Evolutionary conservation across 352 stramenopile species (phyloP).

Genomic region (Globisporangium acanthophoron): DNA sequence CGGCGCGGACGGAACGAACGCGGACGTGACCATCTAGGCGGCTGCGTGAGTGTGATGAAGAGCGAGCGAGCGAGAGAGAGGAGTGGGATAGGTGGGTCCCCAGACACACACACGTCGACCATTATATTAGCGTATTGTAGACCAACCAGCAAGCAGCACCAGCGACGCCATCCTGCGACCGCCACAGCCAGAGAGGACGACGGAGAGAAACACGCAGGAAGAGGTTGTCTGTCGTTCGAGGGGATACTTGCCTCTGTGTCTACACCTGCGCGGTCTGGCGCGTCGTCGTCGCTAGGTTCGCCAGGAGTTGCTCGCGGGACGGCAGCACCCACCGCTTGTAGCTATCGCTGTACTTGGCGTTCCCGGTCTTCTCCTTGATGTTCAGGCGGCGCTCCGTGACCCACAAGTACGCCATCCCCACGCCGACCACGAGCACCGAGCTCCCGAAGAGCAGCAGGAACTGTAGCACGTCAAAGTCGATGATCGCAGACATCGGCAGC

Average conservation of each 20-base stretch:
- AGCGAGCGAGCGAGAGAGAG: background rate
- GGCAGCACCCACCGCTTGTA: conserved; percentile 64
- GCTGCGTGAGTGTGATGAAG: background rate
- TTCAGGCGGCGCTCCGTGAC: conserved; percentile 41
- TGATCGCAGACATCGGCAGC: conserved; percentile 29
- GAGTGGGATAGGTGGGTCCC: background rate
- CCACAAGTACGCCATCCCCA: conserved; percentile 38
- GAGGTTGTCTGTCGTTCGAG: no score
- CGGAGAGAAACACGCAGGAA: no score
- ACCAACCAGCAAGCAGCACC: background rate
- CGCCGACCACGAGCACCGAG: conserved; percentile 24
- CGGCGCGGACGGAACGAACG: conserved; percentile 37
- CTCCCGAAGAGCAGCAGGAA: conserved; percentile 38
- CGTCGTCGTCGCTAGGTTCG: conserved; percentile 15
- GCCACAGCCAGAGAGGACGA: no score
- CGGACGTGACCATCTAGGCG: conserved; percentile 33
- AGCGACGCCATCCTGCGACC: no score
- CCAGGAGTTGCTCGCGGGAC: conserved; percentile 54
- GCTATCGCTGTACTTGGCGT: conserved; percentile 46
- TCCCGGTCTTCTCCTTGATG: conserved; percentile 28
- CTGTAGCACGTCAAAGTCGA: conserved; percentile 33
- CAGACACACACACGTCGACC: background rate
- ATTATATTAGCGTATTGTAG: background rate
- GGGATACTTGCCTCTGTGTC: background rate
- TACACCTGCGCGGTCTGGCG: conserved; percentile 11